Evolutionary conservation across 805 yeast genomes (phyloP).

Genomic region (Cyberlindnera japonica): DNA sequence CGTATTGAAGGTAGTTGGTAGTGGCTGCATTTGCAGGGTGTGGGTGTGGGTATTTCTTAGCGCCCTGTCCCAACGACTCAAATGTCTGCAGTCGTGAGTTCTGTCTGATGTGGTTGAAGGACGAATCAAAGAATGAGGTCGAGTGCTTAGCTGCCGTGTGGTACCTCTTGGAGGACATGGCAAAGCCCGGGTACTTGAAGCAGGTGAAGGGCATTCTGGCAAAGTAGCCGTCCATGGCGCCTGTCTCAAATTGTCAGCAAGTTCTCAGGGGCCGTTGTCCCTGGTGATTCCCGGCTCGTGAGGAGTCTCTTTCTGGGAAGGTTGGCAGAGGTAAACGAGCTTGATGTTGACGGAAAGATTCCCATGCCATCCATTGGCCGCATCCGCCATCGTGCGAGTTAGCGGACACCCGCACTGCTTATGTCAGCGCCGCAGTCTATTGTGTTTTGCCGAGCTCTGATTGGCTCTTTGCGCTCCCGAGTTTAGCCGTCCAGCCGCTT

Average conservation of each 20-base stretch:
- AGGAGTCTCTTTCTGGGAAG: no score
- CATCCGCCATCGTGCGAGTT: neutral
- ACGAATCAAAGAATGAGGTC: constrained; percentile 36
- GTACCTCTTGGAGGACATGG: constrained; percentile 32
- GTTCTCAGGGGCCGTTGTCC: no score
- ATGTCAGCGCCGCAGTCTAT: neutral
- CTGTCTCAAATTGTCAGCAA: no score
- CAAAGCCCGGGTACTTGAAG: constrained; percentile 37
- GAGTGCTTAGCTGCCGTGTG: constrained; percentile 33
- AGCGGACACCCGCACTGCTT: neutral
- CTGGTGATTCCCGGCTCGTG: no score
- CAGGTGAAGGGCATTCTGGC: constrained; percentile 38
- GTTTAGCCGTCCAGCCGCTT: no score
- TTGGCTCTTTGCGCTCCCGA: neutral
- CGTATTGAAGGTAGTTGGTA: constrained; percentile 18
- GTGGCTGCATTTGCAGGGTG: constrained; percentile 36
- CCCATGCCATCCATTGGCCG: neutral
- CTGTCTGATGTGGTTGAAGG: constrained; percentile 37
- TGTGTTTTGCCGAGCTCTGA: neutral
- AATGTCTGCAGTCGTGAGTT: constrained; percentile 31
- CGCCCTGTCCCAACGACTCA: constrained; percentile 20
- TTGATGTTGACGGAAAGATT: neutral
- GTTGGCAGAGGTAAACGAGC: no score
- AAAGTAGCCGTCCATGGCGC: constrained; percentile 19
- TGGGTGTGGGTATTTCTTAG: constrained; percentile 27